These are phyloP conservation scores for Populus hybrid DNA, from an alignment of 441 rosid genomes.

Conservation along the genomic window DNA sequence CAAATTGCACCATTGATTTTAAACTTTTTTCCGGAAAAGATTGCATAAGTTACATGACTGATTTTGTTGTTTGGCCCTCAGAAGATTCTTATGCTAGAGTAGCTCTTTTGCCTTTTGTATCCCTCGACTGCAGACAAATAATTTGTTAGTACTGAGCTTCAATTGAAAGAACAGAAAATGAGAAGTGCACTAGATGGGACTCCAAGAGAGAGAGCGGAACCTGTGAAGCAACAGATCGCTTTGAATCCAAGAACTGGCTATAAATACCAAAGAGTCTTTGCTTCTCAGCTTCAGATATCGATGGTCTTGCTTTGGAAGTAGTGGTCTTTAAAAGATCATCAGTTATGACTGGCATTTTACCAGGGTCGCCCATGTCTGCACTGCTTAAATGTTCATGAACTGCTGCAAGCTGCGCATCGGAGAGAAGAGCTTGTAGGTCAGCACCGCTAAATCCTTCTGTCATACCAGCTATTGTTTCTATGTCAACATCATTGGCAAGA, in stretches of 20 bases:
- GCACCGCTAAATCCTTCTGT: conserved; percentile 99
- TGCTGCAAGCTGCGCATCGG: conserved; percentile 94
- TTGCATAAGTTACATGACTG: background rate
- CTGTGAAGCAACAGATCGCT: conserved; percentile 63
- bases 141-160: conserved; percentile 9
- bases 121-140: conserved; percentile 62
- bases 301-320: conserved; percentile 82
- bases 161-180: background rate
- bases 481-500: conserved; percentile 57
- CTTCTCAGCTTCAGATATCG: conserved; percentile 87
- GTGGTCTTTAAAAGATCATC: conserved; percentile 59
- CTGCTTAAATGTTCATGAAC: conserved; percentile 69
- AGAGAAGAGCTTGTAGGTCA: conserved; percentile 96
- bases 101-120: conserved; percentile 89
- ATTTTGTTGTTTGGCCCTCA: background rate
- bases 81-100: conserved; percentile 61
- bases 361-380: conserved; percentile 31
- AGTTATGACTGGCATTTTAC: conserved; percentile 67
- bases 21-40: no score
- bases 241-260: conserved; percentile 79
- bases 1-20: no score
- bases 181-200: background rate
- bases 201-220: conserved; percentile 27
- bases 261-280: conserved; percentile 77
- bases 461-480: conserved; percentile 59